Conservation (phyloP, 768 basidiomycete species). For the Myochromella boudieri region DNA sequence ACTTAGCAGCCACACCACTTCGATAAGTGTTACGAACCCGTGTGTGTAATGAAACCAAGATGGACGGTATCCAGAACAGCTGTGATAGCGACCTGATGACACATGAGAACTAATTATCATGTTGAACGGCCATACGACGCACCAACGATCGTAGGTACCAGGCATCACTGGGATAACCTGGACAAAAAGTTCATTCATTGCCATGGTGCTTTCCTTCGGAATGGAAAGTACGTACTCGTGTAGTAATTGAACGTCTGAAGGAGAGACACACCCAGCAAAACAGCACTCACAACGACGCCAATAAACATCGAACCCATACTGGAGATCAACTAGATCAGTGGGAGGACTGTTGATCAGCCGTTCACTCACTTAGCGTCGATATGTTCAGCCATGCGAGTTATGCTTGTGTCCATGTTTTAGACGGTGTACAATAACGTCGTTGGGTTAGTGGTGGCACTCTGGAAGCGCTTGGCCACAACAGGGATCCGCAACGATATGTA, state of each 20-base stretch:
- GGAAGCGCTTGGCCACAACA: too few relatives aligned
- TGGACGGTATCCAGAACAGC: constrained; percentile 47
- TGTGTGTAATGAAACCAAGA: constrained; percentile 46
- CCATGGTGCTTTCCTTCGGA: background rate
- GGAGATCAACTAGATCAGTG: background rate
- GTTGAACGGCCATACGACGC: background rate
- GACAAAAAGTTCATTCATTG: background rate
- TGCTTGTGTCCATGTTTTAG: too few relatives aligned
- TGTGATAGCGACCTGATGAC: constrained; percentile 33
- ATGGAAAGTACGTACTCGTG: constrained; percentile 5
- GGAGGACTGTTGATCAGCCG: too few relatives aligned
- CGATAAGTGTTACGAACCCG: constrained; percentile 28
- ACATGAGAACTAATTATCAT: background rate
- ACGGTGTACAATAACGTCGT: too few relatives aligned
- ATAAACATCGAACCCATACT: constrained; percentile 22
- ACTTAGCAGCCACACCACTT: background rate
- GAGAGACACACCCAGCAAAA: constrained; percentile 19
- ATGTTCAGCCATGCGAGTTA: constrained; percentile 7
- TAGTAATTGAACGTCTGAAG: constrained; percentile 23
- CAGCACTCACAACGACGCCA: constrained; percentile 19
- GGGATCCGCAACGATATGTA: too few relatives aligned
- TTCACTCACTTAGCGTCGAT: constrained; percentile 15
- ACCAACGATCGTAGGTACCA: constrained; percentile 18
- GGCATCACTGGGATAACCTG: constrained; percentile 19
- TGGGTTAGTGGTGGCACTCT: too few relatives aligned